Percentiles rank a stretch among this genome's conserved stretches.
Evolutionary conservation across 192 early-diverging fungal genomes (phyloP).

Genomic region (Coemansia sp.): DNA sequence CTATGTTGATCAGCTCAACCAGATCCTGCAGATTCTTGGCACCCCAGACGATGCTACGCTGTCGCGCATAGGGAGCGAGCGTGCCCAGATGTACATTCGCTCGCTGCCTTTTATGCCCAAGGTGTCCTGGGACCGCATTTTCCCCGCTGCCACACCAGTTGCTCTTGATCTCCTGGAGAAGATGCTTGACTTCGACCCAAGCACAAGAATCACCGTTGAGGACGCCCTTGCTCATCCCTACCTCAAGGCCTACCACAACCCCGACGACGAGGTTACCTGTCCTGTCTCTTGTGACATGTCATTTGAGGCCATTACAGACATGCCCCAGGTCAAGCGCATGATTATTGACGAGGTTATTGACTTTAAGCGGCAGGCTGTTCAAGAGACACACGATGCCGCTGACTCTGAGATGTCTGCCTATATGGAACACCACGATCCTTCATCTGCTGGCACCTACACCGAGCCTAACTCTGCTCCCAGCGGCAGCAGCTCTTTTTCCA

Average conservation of each 20-base stretch:
- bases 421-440: constrained; percentile 18
- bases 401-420: constrained; percentile 32
- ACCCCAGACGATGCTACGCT: constrained; percentile 93
- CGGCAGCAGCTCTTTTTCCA: constrained; percentile 29
- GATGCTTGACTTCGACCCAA: constrained; percentile 91
- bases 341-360: constrained; percentile 80
- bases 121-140: constrained; percentile 84
- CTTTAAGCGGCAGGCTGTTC: constrained; percentile 64
- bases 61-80: constrained; percentile 84
- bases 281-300: constrained; percentile 48
- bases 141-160: constrained; percentile 74
- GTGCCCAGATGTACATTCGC: constrained; percentile 94
- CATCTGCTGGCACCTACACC: constrained; percentile 13
- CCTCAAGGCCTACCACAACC: constrained; percentile 88
- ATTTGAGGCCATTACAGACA: constrained; percentile 39
- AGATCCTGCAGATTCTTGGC: constrained; percentile 92
- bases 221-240: constrained; percentile 92
- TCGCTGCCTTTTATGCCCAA: constrained; percentile 85
- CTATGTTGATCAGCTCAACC: constrained; percentile 98
- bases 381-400: constrained; percentile 47
- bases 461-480: constrained; percentile 16
- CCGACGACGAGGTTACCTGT: constrained; percentile 72
- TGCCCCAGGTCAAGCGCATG: constrained; percentile 60
- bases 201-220: constrained; percentile 88
- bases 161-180: constrained; percentile 88